Evolutionary conservation across 1,139 yeast species (phyloP).

Genomic region (Saccharomycopsis hybrid): DNA sequence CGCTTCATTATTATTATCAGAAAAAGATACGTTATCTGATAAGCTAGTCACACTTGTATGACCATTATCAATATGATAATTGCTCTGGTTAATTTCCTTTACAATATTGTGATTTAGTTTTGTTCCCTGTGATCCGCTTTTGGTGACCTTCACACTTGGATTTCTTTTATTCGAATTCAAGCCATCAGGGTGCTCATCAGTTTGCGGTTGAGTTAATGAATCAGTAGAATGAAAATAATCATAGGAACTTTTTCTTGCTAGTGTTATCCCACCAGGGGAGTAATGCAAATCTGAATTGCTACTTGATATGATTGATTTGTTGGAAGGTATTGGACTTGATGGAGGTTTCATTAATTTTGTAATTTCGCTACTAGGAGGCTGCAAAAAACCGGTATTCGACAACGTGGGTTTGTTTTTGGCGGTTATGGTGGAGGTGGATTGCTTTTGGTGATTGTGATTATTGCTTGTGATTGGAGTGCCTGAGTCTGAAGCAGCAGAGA

Average conservation of each 20-base stretch:
- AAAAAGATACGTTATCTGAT: slow-evolving; percentile 1
- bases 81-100: no score
- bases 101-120: no score
- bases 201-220: background rate
- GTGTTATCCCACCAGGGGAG: background rate
- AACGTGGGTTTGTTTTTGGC: slow-evolving; percentile 4
- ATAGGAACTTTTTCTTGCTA: background rate
- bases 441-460: background rate
- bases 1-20: background rate
- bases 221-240: slow-evolving; percentile 2
- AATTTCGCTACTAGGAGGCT: slow-evolving; percentile 8
- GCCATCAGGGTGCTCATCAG: no score
- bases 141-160: no score
- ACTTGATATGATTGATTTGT: slow-evolving; percentile 1
- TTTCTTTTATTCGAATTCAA: no score
- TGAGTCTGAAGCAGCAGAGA: slow-evolving; percentile 2
- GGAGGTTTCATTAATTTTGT: slow-evolving; percentile 2
- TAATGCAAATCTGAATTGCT: background rate
- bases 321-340: slow-evolving; percentile 8
- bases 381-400: slow-evolving; percentile 13
- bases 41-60: slow-evolving; percentile 5
- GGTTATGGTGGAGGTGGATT: no score
- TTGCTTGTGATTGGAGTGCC: no score
- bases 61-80: no score
- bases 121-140: no score